phyloP scores from a whole-genome alignment of 306 rosid species.

The Morella rubra region DNA sequence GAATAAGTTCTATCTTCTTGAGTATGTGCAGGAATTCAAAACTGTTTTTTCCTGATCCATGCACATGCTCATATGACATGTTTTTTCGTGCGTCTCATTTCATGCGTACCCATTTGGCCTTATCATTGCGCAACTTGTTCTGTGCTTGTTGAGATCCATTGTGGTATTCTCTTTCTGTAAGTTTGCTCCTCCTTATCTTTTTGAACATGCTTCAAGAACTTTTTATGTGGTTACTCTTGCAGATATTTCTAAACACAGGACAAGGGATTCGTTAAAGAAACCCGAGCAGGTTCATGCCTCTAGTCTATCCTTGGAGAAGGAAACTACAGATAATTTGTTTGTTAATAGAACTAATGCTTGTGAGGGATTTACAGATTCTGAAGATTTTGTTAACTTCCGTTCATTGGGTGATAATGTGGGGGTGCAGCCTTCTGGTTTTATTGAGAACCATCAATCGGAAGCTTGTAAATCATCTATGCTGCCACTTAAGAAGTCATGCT shows the following conservation, averaged over 20 bases:
- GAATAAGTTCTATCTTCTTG: not conserved
- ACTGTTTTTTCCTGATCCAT: not conserved
- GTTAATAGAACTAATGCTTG: slow-evolving; percentile 25
- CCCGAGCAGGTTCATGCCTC: slow-evolving; percentile 38
- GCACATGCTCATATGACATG: not conserved
- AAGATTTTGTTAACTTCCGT: slow-evolving; percentile 13
- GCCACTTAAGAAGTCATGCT: slow-evolving; percentile 38
- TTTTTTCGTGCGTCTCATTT: not conserved
- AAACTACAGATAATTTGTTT: slow-evolving; percentile 29
- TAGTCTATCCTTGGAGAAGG: slow-evolving; percentile 25
- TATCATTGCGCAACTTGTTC: not conserved
- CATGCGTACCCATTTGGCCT: not conserved
- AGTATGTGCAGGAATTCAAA: not conserved
- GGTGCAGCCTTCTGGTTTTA: slow-evolving; percentile 27
- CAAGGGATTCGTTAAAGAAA: slow-evolving; percentile 22
- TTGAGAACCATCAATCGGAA: slow-evolving; percentile 31
- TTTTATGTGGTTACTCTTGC: slow-evolving; percentile 19
- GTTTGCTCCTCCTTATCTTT: not conserved
- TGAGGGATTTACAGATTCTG: slow-evolving; percentile 32
- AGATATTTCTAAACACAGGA: slow-evolving; percentile 29
- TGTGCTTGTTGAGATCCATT: not conserved
- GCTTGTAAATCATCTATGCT: slow-evolving; percentile 31
- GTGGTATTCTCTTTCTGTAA: slow-evolving; percentile 3
- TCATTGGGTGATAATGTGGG: slow-evolving; percentile 26
- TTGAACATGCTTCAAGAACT: not conserved